A percentile compares a stretch with the other conserved stretches of the same genome.
Evolutionary conservation across 2,329 filamentous ascomycete genomes (phyloP).

Genomic region (Venturia oleaginea): DNA sequence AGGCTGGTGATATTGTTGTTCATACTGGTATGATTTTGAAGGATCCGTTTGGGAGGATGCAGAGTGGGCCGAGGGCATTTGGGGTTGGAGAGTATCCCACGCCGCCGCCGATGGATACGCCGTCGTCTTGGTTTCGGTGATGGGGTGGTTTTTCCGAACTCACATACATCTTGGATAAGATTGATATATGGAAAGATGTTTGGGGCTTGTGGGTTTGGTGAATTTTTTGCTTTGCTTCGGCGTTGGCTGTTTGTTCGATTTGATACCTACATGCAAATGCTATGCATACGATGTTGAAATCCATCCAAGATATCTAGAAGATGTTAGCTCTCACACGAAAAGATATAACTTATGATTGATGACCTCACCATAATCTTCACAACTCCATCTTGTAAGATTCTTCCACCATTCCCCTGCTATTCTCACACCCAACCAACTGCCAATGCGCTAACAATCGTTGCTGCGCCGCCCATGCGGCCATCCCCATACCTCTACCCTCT

Average conservation of each 20-base stretch:
- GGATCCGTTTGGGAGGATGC: conserved; percentile 10
- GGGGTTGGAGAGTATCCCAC: background rate
- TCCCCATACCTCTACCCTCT: too few species aligned
- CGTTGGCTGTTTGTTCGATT: background rate
- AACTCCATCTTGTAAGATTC: too few species aligned
- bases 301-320: background rate
- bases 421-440: too few species aligned
- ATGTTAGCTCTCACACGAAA: background rate
- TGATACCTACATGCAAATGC: background rate
- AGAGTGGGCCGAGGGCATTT: background rate
- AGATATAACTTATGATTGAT: background rate
- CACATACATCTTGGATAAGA: background rate
- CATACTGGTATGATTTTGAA: background rate
- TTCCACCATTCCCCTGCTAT: too few species aligned
- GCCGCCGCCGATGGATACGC: background rate
- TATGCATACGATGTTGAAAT: background rate
- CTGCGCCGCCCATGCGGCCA: too few species aligned
- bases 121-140: background rate
- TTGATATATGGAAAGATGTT: background rate
- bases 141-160: background rate
- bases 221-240: too few species aligned
- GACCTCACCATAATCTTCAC: background rate
- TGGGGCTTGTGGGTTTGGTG: background rate
- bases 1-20: background rate
- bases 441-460: background rate